Base-by-base conservation (phyloP, 1,284 basidiomycete genomes). In the Schizopora paradoxa region DNA sequence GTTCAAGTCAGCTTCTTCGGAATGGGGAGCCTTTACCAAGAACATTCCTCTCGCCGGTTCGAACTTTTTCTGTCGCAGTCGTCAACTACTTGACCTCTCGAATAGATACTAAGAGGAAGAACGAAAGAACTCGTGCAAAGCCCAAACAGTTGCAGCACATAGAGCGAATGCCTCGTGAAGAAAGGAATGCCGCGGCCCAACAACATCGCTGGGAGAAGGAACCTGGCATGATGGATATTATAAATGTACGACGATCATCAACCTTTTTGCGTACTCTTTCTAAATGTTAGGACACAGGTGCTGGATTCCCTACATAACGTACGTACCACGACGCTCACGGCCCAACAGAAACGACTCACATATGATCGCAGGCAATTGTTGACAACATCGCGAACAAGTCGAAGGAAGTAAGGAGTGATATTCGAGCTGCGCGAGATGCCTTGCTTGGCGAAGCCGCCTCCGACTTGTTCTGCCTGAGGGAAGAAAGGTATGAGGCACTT, bases 351-450 rank as follows among this genome's bases (percentile, higher is more conserved):
- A 47, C 45, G 10, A 37, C 51, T 58, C 19, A 61, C 50, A 21
- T 31, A 16, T 32, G 29, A 43, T 32, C 47, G 3, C 47, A 77
- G 70, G 68, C 65, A 14, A 59, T 77, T 14, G 51, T 74, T 14
- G 60, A 59, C 37, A 72, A 70, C 26, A 63, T 77, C 29, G 60
- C 61, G 1, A 62, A 61, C 29, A 69, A 64, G 34, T 70, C 76
- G 43, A 64, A 65, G 25, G 61, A 58, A 37, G 63, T 73, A 21
- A 64, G 58, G 42, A 65, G 59, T n/a, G 66, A 71, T 16, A 63
- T 72, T 11, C 68, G 67, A 8, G 54, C 55, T 5, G 68, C 66
- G 25, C 63, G 68, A 41, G 60, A 69, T 19, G 59, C 57, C 21
- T 64, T 79, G 23, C 56, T 76, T 11, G 63, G 60, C 4, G 64